Percentiles rank a stretch among this genome's conserved stretches.
phyloP scores from a whole-genome alignment of 805 yeast species.

The Middelhovenomyces tepae region DNA sequence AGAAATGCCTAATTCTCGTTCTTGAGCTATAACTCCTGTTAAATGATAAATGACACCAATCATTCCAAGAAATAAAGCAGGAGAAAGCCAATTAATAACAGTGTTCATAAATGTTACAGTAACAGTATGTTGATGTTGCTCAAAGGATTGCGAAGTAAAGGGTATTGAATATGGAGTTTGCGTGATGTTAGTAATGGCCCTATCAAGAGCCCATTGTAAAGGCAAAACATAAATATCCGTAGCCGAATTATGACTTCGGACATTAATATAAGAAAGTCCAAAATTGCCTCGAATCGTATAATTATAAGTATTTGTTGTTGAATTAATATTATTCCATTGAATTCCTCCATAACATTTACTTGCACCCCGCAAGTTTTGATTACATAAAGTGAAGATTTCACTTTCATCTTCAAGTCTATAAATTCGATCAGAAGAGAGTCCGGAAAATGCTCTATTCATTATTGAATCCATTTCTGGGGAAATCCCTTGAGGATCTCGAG shows the following conservation, averaged over 20 bases:
- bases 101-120: constrained; percentile 22
- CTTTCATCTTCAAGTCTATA: constrained; percentile 15
- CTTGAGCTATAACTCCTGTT: constrained; percentile 27
- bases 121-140: constrained; percentile 18
- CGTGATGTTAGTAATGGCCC: constrained; percentile 22
- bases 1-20: constrained; percentile 27
- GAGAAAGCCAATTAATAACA: constrained; percentile 24
- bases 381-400: constrained; percentile 22
- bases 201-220: constrained; percentile 28
- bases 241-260: constrained; percentile 20
- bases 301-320: constrained; percentile 20
- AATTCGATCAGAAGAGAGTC: constrained; percentile 23
- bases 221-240: constrained; percentile 27
- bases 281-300: constrained; percentile 29
- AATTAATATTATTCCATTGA: constrained; percentile 26
- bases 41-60: constrained; percentile 30
- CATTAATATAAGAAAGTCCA: constrained; percentile 22
- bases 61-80: constrained; percentile 28
- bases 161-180: constrained; percentile 24
- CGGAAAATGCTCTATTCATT: constrained; percentile 23
- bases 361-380: constrained; percentile 26
- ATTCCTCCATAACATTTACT: constrained; percentile 28
- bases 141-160: constrained; percentile 23
- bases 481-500: constrained; percentile 14
- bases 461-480: constrained; percentile 23